Evolutionary conservation across 352 stramenopile genomes (phyloP), one percentile per base, ranked within the genome.

Genomic region (Phytophthora tentaculata): DNA sequence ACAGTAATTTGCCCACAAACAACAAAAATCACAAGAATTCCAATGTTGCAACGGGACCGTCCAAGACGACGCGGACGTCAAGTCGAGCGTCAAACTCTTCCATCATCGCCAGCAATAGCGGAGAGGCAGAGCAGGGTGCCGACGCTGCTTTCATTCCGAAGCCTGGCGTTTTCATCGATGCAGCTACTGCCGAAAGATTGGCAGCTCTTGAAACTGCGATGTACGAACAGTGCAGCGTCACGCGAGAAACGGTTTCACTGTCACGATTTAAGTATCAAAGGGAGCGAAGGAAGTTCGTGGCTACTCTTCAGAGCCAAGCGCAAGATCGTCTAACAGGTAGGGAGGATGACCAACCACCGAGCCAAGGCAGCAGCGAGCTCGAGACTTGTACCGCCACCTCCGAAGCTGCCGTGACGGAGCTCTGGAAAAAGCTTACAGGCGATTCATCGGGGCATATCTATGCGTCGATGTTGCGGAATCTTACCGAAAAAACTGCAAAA

Each of bases 1-100:
- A 88, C 49, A 88, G 81, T 28, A 83, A 80, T 35, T 80, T 73
- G 55, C 54, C 65, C 13, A 61, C 59, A 28, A 60, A 5, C 16
- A 62, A 17, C 13, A 73, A 28, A 13, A 57, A 14, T 45, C 22
- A 29, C 17, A 10, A 8, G 0, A 45, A 61, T 55, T 45, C 41
- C 16, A 35, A 43, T 61, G 48, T 56, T 63, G 41, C 48, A 60
- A 23, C 47, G n/a, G n/a, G n/a, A n/a, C n/a, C n/a, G n/a, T n/a
- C n/a, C 3, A 49, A 44, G 14, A 10, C 43, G 5, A 41, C 26
- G 20, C 39, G 26, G 10, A 19, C 61, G 9, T 22, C 28, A 22
- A 56, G 29, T 51, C 47, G 24, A 69, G 22, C 12, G 19, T 50
- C 35, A 20, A 43, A 24, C n/a, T 47, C 55, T 20, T 58, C 44